Conservation (phyloP, 2,329 filamentous ascomycete species). For the Fusarium musae region DNA sequence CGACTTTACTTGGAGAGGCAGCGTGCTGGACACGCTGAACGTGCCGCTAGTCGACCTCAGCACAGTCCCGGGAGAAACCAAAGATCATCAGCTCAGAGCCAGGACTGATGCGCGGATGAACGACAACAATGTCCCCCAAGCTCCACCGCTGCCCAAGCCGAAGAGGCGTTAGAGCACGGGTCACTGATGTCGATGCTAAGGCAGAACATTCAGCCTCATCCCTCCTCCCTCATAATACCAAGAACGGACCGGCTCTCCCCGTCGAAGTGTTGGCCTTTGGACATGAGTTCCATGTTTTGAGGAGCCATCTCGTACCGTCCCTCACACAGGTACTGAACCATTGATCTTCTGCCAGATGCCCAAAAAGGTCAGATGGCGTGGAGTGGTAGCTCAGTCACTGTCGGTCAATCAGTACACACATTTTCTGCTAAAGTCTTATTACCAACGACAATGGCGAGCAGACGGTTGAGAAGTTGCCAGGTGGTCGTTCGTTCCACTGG, state of each 20-base stretch:
- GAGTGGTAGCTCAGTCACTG: neutral
- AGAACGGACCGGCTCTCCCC: neutral
- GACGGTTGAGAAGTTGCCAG: neutral
- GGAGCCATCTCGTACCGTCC: neutral
- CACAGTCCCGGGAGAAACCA: neutral
- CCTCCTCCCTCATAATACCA: neutral
- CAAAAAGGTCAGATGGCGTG: neutral
- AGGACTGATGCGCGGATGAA: neutral
- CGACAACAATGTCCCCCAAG: neutral
- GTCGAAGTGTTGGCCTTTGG: neutral
- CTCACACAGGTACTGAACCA: neutral
- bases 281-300: neutral
- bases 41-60: neutral
- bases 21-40: accelerated
- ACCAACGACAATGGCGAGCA: neutral
- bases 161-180: neutral
- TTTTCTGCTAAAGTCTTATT: neutral
- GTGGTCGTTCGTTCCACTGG: neutral
- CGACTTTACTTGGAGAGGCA: accelerated
- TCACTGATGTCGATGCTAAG: accelerated
- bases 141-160: neutral
- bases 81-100: neutral
- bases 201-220: neutral
- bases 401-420: neutral
- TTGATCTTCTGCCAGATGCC: neutral